Percentiles rank a stretch among this genome's conserved stretches.
These are phyloP conservation scores for Pisolithus sp. DNA, from an alignment of 768 basidiomycete genomes.

Conservation along the genomic window DNA sequence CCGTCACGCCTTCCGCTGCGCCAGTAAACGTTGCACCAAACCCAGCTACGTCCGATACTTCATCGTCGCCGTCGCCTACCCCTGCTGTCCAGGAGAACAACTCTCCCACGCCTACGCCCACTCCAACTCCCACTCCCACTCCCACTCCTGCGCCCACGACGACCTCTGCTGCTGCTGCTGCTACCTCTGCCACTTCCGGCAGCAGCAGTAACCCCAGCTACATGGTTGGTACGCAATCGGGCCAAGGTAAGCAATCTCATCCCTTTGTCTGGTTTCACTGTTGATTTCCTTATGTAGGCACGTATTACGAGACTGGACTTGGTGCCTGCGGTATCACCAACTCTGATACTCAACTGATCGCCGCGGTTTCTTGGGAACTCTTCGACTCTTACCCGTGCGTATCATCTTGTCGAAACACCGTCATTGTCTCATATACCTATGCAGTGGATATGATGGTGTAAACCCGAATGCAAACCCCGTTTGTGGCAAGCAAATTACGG, in stretches of 20 bases:
- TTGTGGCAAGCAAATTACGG: slow-evolving; percentile 44
- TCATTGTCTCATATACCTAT: slow-evolving; percentile 1
- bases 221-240: slow-evolving; percentile 43
- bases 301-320: slow-evolving; percentile 30
- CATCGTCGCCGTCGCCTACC: background rate
- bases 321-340: slow-evolving; percentile 38
- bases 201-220: slow-evolving; percentile 28
- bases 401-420: background rate
- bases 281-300: slow-evolving; percentile 16
- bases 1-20: background rate
- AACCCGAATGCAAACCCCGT: slow-evolving; percentile 77
- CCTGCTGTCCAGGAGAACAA: background rate
- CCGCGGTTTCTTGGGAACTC: slow-evolving; percentile 28
- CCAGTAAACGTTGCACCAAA: slow-evolving; percentile 19
- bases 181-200: background rate
- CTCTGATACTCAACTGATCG: slow-evolving; percentile 23
- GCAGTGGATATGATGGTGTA: slow-evolving; percentile 46
- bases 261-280: background rate
- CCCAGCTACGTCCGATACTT: background rate
- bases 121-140: background rate
- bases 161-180: background rate
- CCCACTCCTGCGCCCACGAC: background rate
- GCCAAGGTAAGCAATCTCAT: slow-evolving; percentile 33
- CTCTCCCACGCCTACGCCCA: background rate
- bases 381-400: slow-evolving; percentile 34